phyloP scores from a whole-genome alignment of 345 rosid genomes.

The Gynandropsis gynandra region DNA sequence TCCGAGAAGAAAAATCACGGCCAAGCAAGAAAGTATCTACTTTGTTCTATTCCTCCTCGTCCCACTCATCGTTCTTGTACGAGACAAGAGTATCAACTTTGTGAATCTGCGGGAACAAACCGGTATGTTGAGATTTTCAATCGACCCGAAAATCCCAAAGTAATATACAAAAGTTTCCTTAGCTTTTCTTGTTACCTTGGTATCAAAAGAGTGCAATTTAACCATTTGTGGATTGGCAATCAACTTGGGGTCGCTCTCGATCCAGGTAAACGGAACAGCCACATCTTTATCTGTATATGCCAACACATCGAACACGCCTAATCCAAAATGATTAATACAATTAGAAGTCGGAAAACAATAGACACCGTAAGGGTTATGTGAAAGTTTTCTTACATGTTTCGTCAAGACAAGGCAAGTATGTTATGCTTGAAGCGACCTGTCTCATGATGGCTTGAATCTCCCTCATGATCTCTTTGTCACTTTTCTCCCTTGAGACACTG shows the following conservation, averaged over 20 bases:
- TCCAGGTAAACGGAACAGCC: conserved; percentile 92
- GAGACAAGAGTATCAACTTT: conserved; percentile 94
- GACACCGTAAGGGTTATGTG: background rate
- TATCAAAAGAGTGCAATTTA: conserved; percentile 90
- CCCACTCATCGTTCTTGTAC: conserved; percentile 95
- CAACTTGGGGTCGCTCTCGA: conserved; percentile 90
- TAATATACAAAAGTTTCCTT: background rate
- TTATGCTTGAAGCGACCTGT: conserved; percentile 87
- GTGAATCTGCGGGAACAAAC: conserved; percentile 58
- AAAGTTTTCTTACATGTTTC: conserved; percentile 57
- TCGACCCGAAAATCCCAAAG: background rate
- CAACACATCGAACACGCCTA: conserved; percentile 93
- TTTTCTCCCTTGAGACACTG: conserved; percentile 88
- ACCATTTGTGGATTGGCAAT: conserved; percentile 99
- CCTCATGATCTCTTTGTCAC: conserved; percentile 94
- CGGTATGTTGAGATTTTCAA: background rate
- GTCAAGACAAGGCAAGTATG: conserved; percentile 95
- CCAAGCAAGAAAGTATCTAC: background rate
- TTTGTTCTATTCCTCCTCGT: conserved; percentile 41
- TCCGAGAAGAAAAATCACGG: background rate
- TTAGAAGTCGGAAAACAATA: background rate
- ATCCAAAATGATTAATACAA: background rate
- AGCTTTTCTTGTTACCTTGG: conserved; percentile 44
- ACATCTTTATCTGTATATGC: conserved; percentile 87
- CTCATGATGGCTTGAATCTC: conserved; percentile 96